Evolutionary conservation across 306 rosid genomes (phyloP), one percentile per base, ranked within the genome.

Genomic region (Argentina anserina): DNA sequence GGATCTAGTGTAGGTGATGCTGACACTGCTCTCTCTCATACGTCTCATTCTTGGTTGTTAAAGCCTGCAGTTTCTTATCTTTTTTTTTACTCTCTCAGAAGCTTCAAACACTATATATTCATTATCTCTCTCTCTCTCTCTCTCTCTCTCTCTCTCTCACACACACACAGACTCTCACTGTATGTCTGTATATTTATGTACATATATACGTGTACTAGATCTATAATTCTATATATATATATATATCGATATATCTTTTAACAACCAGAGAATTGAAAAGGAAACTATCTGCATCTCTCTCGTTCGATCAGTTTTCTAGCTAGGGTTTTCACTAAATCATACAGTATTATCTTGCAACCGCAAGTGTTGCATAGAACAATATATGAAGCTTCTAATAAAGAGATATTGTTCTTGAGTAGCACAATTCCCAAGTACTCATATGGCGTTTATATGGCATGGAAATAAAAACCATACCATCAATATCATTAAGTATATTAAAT

Each of bases 1-100:
- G 42, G 67, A 61, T 61, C 65, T 59, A 15, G 67, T 61, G 42
- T 34, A 31, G 25, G 42, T 61, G 25, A 61, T 61, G 67, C 67
- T 61, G 67, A 34, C 43, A 61, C 42, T 34, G 67, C 67, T 33
- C 25, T 33, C 67, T 8, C 43, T 34, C 39, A 31, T 60, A 31
- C 41, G 41, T 60, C 67, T 31, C 67, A 2, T 25, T 61, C 43
- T 31, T 33, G 67, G 67, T 34, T 61, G 43, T 61, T 33, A 61
- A 61, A 61, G 67, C 42, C 39, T 61, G 65, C 41, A 14, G 41
- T 33, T 15, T 33, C 65, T 29, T 37, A 17, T 6, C 25, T 17
- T 60, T 40, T 31, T 7, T 60, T 60, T 31, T 15, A 18, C 42
- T 61, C 25, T 61, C 23, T 60, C 65, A 29, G 66, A 61, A 31